Evolutionary conservation across 768 basidiomycete species (phyloP).

Genomic region (Mycena leptocephala): DNA sequence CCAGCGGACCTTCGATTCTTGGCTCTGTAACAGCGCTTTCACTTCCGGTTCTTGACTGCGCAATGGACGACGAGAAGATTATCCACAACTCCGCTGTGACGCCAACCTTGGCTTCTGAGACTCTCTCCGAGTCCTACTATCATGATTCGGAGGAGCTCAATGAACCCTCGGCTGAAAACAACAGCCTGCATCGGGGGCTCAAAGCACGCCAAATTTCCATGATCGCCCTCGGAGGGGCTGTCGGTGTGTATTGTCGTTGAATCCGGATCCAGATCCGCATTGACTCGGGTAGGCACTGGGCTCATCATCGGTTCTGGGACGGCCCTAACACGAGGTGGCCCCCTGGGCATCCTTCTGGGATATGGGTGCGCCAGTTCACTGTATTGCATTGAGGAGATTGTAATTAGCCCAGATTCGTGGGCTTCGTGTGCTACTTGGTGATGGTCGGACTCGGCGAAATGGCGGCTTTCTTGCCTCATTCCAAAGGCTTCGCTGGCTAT

Average conservation of each 20-base stretch:
- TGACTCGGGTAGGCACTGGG: conserved; percentile 68
- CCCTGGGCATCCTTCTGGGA: conserved; percentile 59
- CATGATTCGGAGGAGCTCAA: conserved; percentile 44
- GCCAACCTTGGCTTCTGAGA: conserved; percentile 34
- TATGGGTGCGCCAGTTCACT: conserved; percentile 42
- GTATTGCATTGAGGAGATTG: background rate
- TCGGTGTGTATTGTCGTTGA: background rate
- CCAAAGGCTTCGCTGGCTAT: conserved; percentile 74
- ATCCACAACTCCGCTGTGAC: background rate
- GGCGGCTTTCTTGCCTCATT: conserved; percentile 70
- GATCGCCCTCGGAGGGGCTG: conserved; percentile 71
- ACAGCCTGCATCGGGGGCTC: conserved; percentile 64
- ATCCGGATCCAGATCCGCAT: no score
- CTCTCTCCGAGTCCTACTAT: conserved; percentile 37
- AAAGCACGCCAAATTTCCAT: conserved; percentile 70
- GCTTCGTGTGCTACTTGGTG: conserved; percentile 72
- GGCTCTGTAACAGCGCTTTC: background rate
- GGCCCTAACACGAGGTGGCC: conserved; percentile 70
- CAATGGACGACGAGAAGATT: conserved; percentile 28
- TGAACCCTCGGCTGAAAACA: conserved; percentile 50
- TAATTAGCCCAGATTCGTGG: conserved; percentile 66
- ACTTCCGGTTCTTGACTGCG: background rate
- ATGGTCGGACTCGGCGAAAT: conserved; percentile 71
- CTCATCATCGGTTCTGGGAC: conserved; percentile 74
- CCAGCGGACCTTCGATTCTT: no score